Conservation (phyloP, 129 eudicot genomes). For the Tanacetum coccineum region DNA sequence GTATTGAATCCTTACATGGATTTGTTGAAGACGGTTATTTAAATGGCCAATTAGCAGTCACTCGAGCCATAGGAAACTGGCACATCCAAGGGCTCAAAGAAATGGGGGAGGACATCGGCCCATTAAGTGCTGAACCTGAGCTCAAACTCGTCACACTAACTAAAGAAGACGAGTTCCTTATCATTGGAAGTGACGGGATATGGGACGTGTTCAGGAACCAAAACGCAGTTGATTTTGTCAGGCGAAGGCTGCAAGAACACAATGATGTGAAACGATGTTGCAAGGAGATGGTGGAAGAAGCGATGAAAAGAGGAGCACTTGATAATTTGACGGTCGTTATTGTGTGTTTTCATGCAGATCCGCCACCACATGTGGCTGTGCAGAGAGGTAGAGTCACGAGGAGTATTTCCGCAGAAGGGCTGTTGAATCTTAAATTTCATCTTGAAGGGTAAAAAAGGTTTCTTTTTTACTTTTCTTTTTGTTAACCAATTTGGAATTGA, state of each 20-base stretch:
- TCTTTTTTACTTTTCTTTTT: slow-evolving; percentile 3
- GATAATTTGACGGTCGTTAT: slow-evolving; percentile 86
- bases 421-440: slow-evolving; percentile 64
- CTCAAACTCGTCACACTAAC: slow-evolving; percentile 70
- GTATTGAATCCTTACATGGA: slow-evolving; percentile 81
- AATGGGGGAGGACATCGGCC: slow-evolving; percentile 41
- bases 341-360: slow-evolving; percentile 77
- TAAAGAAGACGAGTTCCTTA: slow-evolving; percentile 83
- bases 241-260: slow-evolving; percentile 70
- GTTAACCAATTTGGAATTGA: slow-evolving; percentile 3
- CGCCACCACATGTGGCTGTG: slow-evolving; percentile 58
- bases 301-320: slow-evolving; percentile 66
- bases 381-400: slow-evolving; percentile 62
- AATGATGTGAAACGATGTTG: slow-evolving; percentile 75
- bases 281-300: slow-evolving; percentile 82
- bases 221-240: slow-evolving; percentile 82
- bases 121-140: slow-evolving; percentile 88
- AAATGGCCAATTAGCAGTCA: slow-evolving; percentile 76
- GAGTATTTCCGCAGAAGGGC: slow-evolving; percentile 90
- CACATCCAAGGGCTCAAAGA: slow-evolving; percentile 88
- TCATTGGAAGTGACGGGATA: slow-evolving; percentile 87
- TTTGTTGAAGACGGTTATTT: slow-evolving; percentile 74
- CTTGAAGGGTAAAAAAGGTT: slow-evolving; percentile 47
- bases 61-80: slow-evolving; percentile 91
- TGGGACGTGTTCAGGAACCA: slow-evolving; percentile 95